Base-by-base conservation (phyloP, 1,139 yeast genomes). In the Magnusiomyces tetraspermus region DNA sequence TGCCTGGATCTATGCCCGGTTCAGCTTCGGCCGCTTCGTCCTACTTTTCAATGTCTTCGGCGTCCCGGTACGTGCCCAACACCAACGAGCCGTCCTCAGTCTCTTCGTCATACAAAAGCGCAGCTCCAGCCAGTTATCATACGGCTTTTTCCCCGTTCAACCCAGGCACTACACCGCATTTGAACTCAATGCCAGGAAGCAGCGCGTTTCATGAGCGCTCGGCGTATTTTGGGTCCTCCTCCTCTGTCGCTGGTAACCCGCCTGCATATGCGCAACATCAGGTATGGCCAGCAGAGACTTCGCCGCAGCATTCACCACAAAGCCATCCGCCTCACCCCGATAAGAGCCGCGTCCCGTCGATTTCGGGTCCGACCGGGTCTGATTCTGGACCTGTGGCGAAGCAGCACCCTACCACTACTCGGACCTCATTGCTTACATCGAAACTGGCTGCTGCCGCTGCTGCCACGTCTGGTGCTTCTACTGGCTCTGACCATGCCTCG, bases 1-100 rank as follows among this genome's bases (percentile, higher is more conserved):
- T 36, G 5, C 5, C 45, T 8, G 45, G 30, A 3, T 41, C 28
- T 6, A 23, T 46, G 10, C 41, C 51, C 26, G 46, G 46, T 5
- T 45, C 54, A 2, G 43, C 53, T 15, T 46, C 53, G n/a, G 51
- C 50, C 28, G 49, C 50, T 23, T 53, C 55, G 8, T 50, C 53
- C 22, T 53, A 50, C 48, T 53, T 53, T 45, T 53, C 55, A 2
- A 40, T 46, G 17, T 52, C 54, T 5, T 31, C 51, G 31, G 43
- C 54, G 8, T 52, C 66, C 13, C 56, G 59, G 43, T 59, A 59
- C 26, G 65, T 60, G 19, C 66, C 66, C 10, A 57, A 62, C 52
- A 59, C 65, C 8, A 63, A 64, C 53, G 65, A 62, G 51, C 68
- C 68, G 8, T 59, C 66, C 17, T 61, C 66, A 2, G 65, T 64